Base-by-base conservation (phyloP, 805 yeast species). In the Wickerhamomyces alni region DNA sequence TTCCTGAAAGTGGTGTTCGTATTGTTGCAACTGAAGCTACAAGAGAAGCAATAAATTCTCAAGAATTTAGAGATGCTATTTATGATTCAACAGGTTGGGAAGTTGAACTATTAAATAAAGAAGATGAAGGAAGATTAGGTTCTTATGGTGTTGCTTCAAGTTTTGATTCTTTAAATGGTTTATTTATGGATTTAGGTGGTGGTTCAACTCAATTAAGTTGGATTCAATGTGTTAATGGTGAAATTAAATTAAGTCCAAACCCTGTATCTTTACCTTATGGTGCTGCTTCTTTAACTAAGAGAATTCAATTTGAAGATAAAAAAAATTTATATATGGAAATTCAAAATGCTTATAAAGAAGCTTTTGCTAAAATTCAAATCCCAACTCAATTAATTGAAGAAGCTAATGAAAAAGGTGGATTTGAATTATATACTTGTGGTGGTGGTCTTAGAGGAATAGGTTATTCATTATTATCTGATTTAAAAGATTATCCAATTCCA, bases 1-100 rank as follows among this genome's bases (percentile, higher is more conserved):
- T 83, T 2, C 72, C 77, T 7, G 70, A 69, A 38, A 57, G 67
- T 13, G 73, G 80, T 15, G 85, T 82, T 11, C 63, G 75, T 42
- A 80, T 83, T 1, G 80, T 82, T 17, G 87, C 87, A 8, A 81
- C 89, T 0, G 87, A 82, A 49, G 87, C 87, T 1, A 77, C 84
- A 0, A 69, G 87, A 51, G 80, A 77, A 45, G 87, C 87, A 2
- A 63, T 78, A 5, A 82, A 82, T 48, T 72, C 81, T 0, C 69
- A 68, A 35, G 79, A 75, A 40, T 75, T 83, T 50, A 66, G 78
- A 30, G 68, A 69, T 17, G 73, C 77, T 5, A 72, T 83, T 22
- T 67, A 58, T 36, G 66, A 70, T n/a, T 72, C 77, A 2, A 74
- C 84, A 0, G 80, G 80, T 4, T 81, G 88, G 87, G 68, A 70